Percentiles rank a stretch among this genome's conserved stretches.
phyloP scores from a whole-genome alignment of 768 basidiomycete species.

The Tylopilus vinaceipallidus region DNA sequence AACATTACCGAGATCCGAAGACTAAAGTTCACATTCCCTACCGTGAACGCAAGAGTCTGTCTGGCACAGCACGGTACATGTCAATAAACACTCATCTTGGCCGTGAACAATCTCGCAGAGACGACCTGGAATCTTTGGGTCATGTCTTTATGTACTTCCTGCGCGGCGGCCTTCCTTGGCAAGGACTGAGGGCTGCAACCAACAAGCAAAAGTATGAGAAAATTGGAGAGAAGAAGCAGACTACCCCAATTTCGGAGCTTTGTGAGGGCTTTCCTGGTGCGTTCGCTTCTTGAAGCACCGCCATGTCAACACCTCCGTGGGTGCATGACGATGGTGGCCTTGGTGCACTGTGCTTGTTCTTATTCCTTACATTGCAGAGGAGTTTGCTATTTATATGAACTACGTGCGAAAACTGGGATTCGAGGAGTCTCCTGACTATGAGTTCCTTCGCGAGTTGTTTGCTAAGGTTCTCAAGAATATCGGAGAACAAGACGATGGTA shows the following conservation, averaged over 20 bases:
- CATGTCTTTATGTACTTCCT: constrained; percentile 99
- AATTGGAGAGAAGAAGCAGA: constrained; percentile 99
- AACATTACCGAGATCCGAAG: constrained; percentile 98
- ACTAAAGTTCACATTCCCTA: constrained; percentile 99
- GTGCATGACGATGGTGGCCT: background rate
- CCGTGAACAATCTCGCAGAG: constrained; percentile 90
- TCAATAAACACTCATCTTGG: constrained; percentile 99
- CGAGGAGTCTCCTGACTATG: constrained; percentile 96
- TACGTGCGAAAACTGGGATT: constrained; percentile 98
- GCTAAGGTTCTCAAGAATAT: constrained; percentile 84
- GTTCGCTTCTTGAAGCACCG: constrained; percentile 10
- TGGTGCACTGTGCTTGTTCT: background rate
- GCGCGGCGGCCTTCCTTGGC: constrained; percentile 95
- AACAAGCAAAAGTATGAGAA: constrained; percentile 99
- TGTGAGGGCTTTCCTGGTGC: constrained; percentile 95
- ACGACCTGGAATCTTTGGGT: constrained; percentile 94
- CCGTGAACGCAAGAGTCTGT: constrained; percentile 94
- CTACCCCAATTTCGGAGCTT: constrained; percentile 84
- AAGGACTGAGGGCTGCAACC: constrained; percentile 94
- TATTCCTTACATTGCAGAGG: constrained; percentile 47
- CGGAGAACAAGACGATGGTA: constrained; percentile 86
- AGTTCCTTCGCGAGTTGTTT: constrained; percentile 95
- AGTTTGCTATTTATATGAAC: constrained; percentile 98
- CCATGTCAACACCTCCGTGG: background rate
- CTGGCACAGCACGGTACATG: constrained; percentile 98